These are phyloP conservation scores for Pichia manshurica DNA, from an alignment of 805 yeast species.

Conservation along the genomic window DNA sequence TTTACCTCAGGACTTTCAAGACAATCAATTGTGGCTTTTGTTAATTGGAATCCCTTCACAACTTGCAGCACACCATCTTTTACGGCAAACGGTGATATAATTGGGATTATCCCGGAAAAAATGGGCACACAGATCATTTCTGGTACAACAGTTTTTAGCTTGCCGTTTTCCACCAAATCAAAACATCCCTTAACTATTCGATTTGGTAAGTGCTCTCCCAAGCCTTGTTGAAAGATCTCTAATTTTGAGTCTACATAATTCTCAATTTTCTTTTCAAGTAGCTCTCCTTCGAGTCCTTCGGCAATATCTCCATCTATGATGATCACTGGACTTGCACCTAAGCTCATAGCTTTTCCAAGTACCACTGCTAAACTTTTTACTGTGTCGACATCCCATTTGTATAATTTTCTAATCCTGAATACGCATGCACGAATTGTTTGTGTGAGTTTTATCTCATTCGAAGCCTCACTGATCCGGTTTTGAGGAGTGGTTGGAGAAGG, in stretches of 20 bases:
- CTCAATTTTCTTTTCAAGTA: conserved; percentile 11
- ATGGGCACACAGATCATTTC: conserved; percentile 38
- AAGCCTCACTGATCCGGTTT: not conserved
- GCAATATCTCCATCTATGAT: conserved; percentile 39
- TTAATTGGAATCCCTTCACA: conserved; percentile 35
- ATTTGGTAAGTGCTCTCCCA: conserved; percentile 9
- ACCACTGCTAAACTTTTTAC: conserved; percentile 9
- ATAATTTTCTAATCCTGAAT: conserved; percentile 44
- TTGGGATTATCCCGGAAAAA: conserved; percentile 46
- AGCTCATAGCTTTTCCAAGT: conserved; percentile 10
- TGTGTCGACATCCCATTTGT: conserved; percentile 7
- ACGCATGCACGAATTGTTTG: conserved; percentile 49
- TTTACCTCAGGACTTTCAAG: conserved; percentile 23
- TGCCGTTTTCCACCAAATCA: conserved; percentile 23
- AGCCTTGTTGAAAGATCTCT: not conserved
- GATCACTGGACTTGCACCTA: conserved; percentile 70
- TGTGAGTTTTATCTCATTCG: conserved; percentile 27
- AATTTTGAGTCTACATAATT: conserved; percentile 17
- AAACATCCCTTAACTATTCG: conserved; percentile 35
- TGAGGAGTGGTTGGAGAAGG: conserved; percentile 5
- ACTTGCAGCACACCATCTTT: conserved; percentile 31
- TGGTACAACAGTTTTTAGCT: conserved; percentile 28
- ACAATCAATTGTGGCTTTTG: conserved; percentile 34
- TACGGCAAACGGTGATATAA: conserved; percentile 53
- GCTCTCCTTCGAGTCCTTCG: conserved; percentile 20